These are phyloP conservation scores for Dothidotthia symphoricarpi DNA, from an alignment of 2,329 filamentous ascomycete genomes.

Conservation along the genomic window DNA sequence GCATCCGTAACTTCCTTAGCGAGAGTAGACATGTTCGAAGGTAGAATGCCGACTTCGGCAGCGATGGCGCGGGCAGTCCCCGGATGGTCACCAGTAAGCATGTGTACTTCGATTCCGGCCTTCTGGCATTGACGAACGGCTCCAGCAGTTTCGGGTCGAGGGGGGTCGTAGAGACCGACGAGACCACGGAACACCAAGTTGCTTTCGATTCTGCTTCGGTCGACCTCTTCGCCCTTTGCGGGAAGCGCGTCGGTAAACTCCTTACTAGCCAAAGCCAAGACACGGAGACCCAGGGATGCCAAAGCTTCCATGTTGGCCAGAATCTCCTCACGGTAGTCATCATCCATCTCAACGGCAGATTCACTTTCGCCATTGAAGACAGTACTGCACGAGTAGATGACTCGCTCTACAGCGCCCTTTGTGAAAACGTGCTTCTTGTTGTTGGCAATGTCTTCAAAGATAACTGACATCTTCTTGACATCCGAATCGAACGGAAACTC, in stretches of 20 bases:
- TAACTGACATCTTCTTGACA: constrained; percentile 73
- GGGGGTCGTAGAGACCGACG: constrained; percentile 80
- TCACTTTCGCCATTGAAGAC: constrained; percentile 55
- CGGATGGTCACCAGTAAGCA: constrained; percentile 50
- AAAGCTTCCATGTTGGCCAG: constrained; percentile 67
- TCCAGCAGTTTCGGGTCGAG: constrained; percentile 71
- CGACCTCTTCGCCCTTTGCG: constrained; percentile 45
- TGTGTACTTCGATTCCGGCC: constrained; percentile 46
- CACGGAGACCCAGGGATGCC: constrained; percentile 64
- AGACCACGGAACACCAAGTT: constrained; percentile 72
- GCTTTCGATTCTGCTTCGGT: constrained; percentile 63
- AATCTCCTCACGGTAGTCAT: constrained; percentile 56
- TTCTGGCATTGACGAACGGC: constrained; percentile 38
- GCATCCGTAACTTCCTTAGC: constrained; percentile 23
- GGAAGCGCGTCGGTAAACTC: constrained; percentile 43
- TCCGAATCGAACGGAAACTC: constrained; percentile 73
- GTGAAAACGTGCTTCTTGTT: constrained; percentile 54
- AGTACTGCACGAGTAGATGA: constrained; percentile 50
- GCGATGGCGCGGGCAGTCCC: constrained; percentile 49
- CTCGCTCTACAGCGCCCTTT: constrained; percentile 67
- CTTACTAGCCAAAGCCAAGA: constrained; percentile 62
- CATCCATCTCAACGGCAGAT: constrained; percentile 44
- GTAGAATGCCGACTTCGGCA: constrained; percentile 46
- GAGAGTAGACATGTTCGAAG: constrained; percentile 43
- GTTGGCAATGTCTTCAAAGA: constrained; percentile 49